These are phyloP conservation scores for Aspergillus nidulans DNA, from an alignment of 495 filamentous ascomycete genomes.

Conservation along the genomic window DNA sequence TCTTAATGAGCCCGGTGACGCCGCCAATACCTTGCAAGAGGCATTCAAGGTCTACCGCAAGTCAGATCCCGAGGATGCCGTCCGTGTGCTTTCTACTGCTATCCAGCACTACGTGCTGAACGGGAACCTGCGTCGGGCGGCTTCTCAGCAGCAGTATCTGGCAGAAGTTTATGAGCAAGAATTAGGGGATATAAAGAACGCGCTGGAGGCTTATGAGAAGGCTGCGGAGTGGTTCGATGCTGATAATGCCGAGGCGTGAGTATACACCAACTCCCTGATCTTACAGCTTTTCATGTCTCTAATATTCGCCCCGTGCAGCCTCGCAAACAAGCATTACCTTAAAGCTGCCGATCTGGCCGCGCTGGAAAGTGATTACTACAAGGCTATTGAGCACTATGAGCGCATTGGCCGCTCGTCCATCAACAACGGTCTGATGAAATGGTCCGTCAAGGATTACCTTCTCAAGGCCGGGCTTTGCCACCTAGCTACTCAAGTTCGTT, in stretches of 20 bases:
- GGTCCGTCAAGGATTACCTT: slow-evolving; percentile 89
- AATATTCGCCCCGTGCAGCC: slow-evolving; percentile 34
- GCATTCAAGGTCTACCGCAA: slow-evolving; percentile 86
- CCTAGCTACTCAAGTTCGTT: slow-evolving; percentile 59
- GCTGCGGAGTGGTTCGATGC: slow-evolving; percentile 69
- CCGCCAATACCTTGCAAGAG: slow-evolving; percentile 71
- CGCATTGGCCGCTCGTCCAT: slow-evolving; percentile 67
- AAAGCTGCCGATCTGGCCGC: slow-evolving; percentile 86
- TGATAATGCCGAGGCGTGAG: slow-evolving; percentile 82
- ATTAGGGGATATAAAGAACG: slow-evolving; percentile 67
- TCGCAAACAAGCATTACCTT: slow-evolving; percentile 85
- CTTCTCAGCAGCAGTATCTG: slow-evolving; percentile 79
- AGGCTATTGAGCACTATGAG: slow-evolving; percentile 75
- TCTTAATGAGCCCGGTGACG: slow-evolving; percentile 83
- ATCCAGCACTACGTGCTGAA: slow-evolving; percentile 76
- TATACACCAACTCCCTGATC: neutral
- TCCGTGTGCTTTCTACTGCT: slow-evolving; percentile 65
- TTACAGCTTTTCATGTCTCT: neutral
- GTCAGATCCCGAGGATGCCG: slow-evolving; percentile 71
- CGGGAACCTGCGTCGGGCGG: slow-evolving; percentile 84
- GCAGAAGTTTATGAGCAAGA: slow-evolving; percentile 80
- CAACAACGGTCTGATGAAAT: slow-evolving; percentile 80
- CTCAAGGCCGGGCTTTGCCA: slow-evolving; percentile 85
- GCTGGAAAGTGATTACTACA: slow-evolving; percentile 73
- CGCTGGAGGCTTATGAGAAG: slow-evolving; percentile 71